Evolutionary conservation across 805 yeast species (phyloP), one percentile per base, ranked within the genome.

Genomic region (Priceomyces haplophilus): DNA sequence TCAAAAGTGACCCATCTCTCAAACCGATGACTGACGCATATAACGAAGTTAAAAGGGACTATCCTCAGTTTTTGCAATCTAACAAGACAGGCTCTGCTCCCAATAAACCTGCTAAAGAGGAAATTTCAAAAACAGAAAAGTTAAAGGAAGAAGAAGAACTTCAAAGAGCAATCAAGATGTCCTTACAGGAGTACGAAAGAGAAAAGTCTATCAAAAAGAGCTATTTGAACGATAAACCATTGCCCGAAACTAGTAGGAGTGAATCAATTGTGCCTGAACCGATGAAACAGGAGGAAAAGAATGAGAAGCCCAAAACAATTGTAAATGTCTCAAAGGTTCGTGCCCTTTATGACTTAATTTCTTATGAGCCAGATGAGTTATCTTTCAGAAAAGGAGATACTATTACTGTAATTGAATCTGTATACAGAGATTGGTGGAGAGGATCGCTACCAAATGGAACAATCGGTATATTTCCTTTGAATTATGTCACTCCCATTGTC

Each of bases 341-440:
- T 38, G 97, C 98, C 0, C 66, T 93, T 39, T 93, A 88, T 56
- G 96, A 89, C 58, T 72, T 90, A 30, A 69, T 76, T 3, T 79
- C 95, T 2, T 72, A 78, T 34, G 97, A 89, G 55, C 83, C 83
- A 2, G 97, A 90, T 47, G 97, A 93, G 51, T 73, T 91, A 34
- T 82, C 95, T 1, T 91, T 93, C 65, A 72, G 81, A 38, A 82
- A 82, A 54, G 97, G 96, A 32, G 98, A 91, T 58, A 72, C 88
- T 11, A 90, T 91, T 38, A 83, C 84, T 1, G 96, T 93, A 1
- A 72, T 90, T 27, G 98, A 90, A 53, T 75, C 84, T 12, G 95
- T 86, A 4, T 90, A 89, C 60, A 75, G 87, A 48, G 98, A 91
- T 57, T 91, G 99, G 99, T 87, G 97, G 84, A 76, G 88, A 51